These are phyloP conservation scores for Peltaster fructicola DNA, from an alignment of 2,329 filamentous ascomycete species.

Conservation along the genomic window DNA sequence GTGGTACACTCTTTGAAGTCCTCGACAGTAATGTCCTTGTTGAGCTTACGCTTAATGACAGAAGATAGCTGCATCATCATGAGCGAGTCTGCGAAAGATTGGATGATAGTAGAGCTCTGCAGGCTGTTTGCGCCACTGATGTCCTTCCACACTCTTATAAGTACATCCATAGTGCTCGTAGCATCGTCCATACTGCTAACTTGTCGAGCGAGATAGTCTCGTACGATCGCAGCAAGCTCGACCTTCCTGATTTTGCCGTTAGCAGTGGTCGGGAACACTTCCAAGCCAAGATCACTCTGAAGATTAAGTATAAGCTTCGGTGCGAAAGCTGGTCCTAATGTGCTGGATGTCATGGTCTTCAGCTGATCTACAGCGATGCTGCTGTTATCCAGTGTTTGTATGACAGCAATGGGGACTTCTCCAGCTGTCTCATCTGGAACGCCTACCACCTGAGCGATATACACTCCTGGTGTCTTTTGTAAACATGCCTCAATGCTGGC, in stretches of 20 bases:
- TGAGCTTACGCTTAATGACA: conserved; percentile 16
- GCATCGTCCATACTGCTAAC: conserved; percentile 11
- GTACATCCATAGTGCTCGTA: conserved; percentile 14
- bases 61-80: conserved; percentile 20
- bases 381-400: conserved; percentile 18
- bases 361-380: conserved; percentile 18
- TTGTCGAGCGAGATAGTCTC: conserved; percentile 13
- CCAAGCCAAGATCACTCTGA: conserved; percentile 22
- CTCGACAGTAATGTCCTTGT: conserved; percentile 16
- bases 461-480: conserved; percentile 17
- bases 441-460: conserved; percentile 26
- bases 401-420: conserved; percentile 31
- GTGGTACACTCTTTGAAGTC: conserved; percentile 17
- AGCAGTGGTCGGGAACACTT: conserved; percentile 24
- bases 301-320: conserved; percentile 26
- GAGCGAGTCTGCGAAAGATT: conserved; percentile 17
- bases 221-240: conserved; percentile 16
- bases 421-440: conserved; percentile 28
- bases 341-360: conserved; percentile 21
- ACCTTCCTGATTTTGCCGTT: conserved; percentile 30
- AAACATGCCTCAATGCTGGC: conserved; percentile 20
- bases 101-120: conserved; percentile 8
- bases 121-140: conserved; percentile 15
- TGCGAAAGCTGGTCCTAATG: conserved; percentile 23
- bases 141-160: conserved; percentile 16